Evolutionary conservation across 257 asterid genomes (phyloP).

Genomic region (Cinchona pubescens): DNA sequence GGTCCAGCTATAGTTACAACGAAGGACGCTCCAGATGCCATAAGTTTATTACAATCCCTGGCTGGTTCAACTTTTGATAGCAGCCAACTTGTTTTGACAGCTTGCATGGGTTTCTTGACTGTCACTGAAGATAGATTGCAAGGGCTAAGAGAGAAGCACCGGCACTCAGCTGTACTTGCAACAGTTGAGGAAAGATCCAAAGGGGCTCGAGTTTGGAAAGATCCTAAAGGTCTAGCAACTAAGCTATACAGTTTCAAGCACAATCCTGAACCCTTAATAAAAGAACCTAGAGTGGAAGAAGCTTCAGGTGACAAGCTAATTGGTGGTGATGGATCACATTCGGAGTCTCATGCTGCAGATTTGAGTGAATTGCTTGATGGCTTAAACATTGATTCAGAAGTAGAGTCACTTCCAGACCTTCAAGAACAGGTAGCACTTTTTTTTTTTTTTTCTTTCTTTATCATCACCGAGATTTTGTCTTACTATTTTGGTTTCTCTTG

Average conservation of each 20-base stretch:
- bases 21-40: conserved; percentile 88
- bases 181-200: conserved; percentile 61
- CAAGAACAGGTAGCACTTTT: conserved; percentile 66
- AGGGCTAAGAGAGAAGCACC: conserved; percentile 67
- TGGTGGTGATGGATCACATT: conserved; percentile 23
- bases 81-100: conserved; percentile 95
- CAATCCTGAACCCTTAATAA: conserved; percentile 38
- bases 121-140: conserved; percentile 64
- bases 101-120: conserved; percentile 79
- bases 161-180: conserved; percentile 65
- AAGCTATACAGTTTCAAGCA: conserved; percentile 88
- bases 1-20: conserved; percentile 88
- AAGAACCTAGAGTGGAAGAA: conserved; percentile 43
- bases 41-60: conserved; percentile 70
- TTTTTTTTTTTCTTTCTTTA: conserved; percentile 15
- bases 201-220: conserved; percentile 53
- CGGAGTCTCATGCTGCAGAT: conserved; percentile 43
- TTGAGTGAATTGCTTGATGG: conserved; percentile 52
- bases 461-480: background rate
- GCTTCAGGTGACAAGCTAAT: conserved; percentile 35
- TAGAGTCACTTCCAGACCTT: conserved; percentile 72
- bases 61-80: conserved; percentile 87
- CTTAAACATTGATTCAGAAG: conserved; percentile 52
- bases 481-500: background rate
- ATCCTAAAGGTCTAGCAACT: conserved; percentile 72